Evolutionary conservation across 1,139 yeast species (phyloP), one percentile per base, ranked within the genome.

Genomic region (Pichia sp.): DNA sequence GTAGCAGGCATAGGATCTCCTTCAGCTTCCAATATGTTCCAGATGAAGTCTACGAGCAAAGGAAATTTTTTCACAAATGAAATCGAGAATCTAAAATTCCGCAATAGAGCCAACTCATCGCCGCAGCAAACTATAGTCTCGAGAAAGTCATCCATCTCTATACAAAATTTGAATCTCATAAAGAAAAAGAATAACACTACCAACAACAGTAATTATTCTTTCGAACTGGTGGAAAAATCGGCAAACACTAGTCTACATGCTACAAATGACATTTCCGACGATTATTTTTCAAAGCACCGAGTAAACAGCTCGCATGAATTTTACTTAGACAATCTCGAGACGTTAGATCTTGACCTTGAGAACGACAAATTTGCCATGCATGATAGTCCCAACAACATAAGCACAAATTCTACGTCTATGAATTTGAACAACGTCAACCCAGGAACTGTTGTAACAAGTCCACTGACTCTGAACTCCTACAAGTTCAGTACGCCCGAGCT

Each of bases 51-150:
- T 8, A 22, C 31, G 18, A 4, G 3, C 21, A 21, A 36, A 9
- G 19, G 18, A 7, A 44, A 44, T 21, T 44, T 44, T 21, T 44
- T 44, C 8, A 23, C 9, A 12, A 36, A 22, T 19, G 47, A 47
- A 26, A 31, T 42, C 23, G 46, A 46, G 10, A 39, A 26, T 19
- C 31, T 46, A 9, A 46, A 46, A 21, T 46, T 46, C 16, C 19
- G 49, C 28, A 12, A 21, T 13, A 34, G 50, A n/a, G 50, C 50
- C 7, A 47, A 47, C 40, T 47, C 50, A 3, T 41, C 50, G n/a
- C 50, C 50, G 19, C 50, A 42, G 23, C 42, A 42, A 18, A 26
- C 16, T 6, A 7, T 36, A 6, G n/a, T 41, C 7, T 41, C 50
- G 9, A 41, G 50, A 25, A 47, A 47, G 22, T 31, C 46, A 8